Evolutionary conservation across 2,329 filamentous ascomycete species (phyloP).

Genomic region (Chaetothyriales sp.): DNA sequence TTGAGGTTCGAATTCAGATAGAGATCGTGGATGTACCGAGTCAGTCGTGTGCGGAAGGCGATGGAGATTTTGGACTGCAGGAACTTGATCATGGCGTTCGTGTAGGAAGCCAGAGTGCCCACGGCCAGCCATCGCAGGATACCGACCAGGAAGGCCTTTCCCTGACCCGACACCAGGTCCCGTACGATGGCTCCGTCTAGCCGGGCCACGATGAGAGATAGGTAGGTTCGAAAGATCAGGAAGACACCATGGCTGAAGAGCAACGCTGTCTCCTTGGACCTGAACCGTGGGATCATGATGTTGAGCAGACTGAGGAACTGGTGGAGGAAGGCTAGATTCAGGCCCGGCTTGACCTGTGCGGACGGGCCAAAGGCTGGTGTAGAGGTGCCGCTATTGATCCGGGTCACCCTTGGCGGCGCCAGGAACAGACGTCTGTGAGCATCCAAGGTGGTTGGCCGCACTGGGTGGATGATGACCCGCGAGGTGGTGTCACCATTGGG

Average conservation of each 20-base stretch:
- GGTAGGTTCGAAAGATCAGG: slow-evolving; percentile 78
- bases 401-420: slow-evolving; percentile 71
- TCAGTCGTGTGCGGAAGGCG: slow-evolving; percentile 86
- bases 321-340: slow-evolving; percentile 91
- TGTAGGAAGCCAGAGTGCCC: slow-evolving; percentile 85
- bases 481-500: slow-evolving; percentile 77
- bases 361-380: slow-evolving; percentile 54
- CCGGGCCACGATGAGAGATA: slow-evolving; percentile 82
- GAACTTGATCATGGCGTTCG: slow-evolving; percentile 98
- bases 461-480: slow-evolving; percentile 80
- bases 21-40: slow-evolving; percentile 90
- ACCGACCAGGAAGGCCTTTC: slow-evolving; percentile 72
- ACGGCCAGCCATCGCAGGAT: slow-evolving; percentile 91
- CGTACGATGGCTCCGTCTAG: slow-evolving; percentile 92
- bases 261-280: slow-evolving; percentile 85
- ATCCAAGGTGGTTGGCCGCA: slow-evolving; percentile 87
- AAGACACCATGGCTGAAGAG: slow-evolving; percentile 80
- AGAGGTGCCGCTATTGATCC: slow-evolving; percentile 50
- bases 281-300: slow-evolving; percentile 94
- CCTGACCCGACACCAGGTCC: slow-evolving; percentile 89
- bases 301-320: slow-evolving; percentile 92
- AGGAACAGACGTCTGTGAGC: slow-evolving; percentile 86
- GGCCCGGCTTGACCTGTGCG: slow-evolving; percentile 76
- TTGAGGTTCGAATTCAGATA: slow-evolving; percentile 91
- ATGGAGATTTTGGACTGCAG: slow-evolving; percentile 96